These are phyloP conservation scores for Pythium guiyangense DNA, from an alignment of 352 stramenopile genomes.

Conservation along the genomic window DNA sequence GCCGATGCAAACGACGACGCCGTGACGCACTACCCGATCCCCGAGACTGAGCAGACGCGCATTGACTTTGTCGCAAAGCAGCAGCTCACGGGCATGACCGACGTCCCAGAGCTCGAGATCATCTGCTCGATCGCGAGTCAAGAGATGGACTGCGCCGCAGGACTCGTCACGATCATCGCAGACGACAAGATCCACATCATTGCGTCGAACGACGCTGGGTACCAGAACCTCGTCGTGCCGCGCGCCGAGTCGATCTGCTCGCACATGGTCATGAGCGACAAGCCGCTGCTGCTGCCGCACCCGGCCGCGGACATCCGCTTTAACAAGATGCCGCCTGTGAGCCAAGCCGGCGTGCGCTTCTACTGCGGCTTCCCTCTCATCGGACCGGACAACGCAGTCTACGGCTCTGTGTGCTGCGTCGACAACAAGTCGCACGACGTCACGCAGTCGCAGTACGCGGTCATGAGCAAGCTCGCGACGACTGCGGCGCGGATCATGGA, in stretches of 20 bases:
- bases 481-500: slow-evolving; percentile 39
- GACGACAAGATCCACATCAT: slow-evolving; percentile 35
- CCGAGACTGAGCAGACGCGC: slow-evolving; percentile 31
- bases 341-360: slow-evolving; percentile 30
- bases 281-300: slow-evolving; percentile 44
- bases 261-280: slow-evolving; percentile 46
- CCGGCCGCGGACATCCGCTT: slow-evolving; percentile 52
- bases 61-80: slow-evolving; percentile 20
- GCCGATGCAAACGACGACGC: slow-evolving; percentile 14
- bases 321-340: slow-evolving; percentile 24
- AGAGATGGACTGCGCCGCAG: slow-evolving; percentile 34
- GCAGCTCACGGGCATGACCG: slow-evolving; percentile 20
- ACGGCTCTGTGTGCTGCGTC: slow-evolving; percentile 46
- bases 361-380: slow-evolving; percentile 55
- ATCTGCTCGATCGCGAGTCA: slow-evolving; percentile 49
- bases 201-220: slow-evolving; percentile 24
- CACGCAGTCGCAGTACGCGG: slow-evolving; percentile 37
- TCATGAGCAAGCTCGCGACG: slow-evolving; percentile 24
- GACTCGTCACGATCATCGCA: slow-evolving; percentile 40
- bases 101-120: slow-evolving; percentile 50
- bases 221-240: slow-evolving; percentile 23
- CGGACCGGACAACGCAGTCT: slow-evolving; percentile 22
- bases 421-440: slow-evolving; percentile 33
- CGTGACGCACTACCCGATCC: slow-evolving; percentile 20
- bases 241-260: slow-evolving; percentile 47